A percentile compares a stretch with the other conserved stretches of the same genome.
These are phyloP conservation scores for Trametes polyzona DNA, from an alignment of 1,284 basidiomycete species.

Conservation along the genomic window DNA sequence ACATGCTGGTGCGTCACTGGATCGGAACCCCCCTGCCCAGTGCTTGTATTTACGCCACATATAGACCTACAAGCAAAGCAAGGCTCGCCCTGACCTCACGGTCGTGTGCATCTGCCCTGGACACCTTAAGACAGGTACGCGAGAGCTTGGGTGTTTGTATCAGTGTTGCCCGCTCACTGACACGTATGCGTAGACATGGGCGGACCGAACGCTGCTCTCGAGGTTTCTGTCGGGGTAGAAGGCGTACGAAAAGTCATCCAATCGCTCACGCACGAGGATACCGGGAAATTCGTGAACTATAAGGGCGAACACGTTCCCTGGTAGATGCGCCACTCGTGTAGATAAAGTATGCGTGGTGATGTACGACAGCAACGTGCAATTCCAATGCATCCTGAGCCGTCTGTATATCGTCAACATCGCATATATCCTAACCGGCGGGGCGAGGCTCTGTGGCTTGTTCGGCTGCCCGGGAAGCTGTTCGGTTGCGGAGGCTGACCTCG, in stretches of 20 bases:
- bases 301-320: neutral
- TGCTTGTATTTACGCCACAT: too few species aligned
- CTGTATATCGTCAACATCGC: too few species aligned
- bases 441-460: neutral
- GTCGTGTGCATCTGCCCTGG: constrained; percentile 27
- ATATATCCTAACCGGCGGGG: too few species aligned
- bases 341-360: too few species aligned
- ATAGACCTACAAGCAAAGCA: constrained; percentile 34
- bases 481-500: neutral
- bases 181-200: neutral
- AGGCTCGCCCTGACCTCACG: constrained; percentile 22
- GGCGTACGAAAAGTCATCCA: neutral
- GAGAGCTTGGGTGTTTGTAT: neutral
- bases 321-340: too few species aligned
- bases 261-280: neutral
- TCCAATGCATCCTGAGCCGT: neutral
- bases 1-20: constrained; percentile 32
- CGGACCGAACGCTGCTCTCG: neutral
- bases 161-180: neutral
- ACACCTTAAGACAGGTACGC: constrained; percentile 33
- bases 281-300: neutral
- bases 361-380: neutral
- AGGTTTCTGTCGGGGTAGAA: neutral
- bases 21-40: too few species aligned
- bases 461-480: neutral